Evolutionary conservation across 495 filamentous ascomycete genomes (phyloP), one percentile per base, ranked within the genome.

Genomic region (Hypoxylon subgilvum): DNA sequence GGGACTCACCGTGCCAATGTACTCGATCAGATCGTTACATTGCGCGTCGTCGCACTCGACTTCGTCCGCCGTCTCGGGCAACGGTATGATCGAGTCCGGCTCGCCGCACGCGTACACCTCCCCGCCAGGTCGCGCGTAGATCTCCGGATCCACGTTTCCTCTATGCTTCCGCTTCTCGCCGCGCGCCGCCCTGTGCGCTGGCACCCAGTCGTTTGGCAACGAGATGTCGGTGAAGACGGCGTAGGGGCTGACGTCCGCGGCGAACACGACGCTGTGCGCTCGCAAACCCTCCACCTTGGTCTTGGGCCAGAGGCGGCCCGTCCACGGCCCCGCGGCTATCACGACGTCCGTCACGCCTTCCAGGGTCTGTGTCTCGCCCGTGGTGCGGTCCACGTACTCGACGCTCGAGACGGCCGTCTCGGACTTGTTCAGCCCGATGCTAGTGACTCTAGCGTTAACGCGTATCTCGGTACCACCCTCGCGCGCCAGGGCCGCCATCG

Each of bases 81-180:
- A 79, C 0, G 91, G 88, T 2, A 90, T 82, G 5, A 74, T 67
- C 19, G 79, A 81, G 68, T 98, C 95, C 36, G 92, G 91, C 68
- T 96, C 91, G 31, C 94, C 82, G 68, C 94, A 98, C 22, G 90
- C 91, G 70, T 97, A 98, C 31, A 96, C 89, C 58, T 95, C 92
- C 38, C 88, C 82, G 65, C 89, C 86, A 0, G 93, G 92, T 3
- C 94, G 83, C 10, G 93, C 88, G 70, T 97, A 97, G 61, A 98
- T 94, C 73, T 98, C 94, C 1, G 94, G 93, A 21, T 88, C 84
- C 13, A 88, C 89, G 16, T 82, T 84, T 4, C 83, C 81, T 12
- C 74, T 71, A 35, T 85, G 82, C 6, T 78, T 75, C 18, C 77
- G 66, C 74, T 78, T 82, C 62, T 86, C 79, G 41, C 74, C 69